Evolutionary conservation across 139 green algal species (phyloP).

Genomic region (Volvox reticuliferus): DNA sequence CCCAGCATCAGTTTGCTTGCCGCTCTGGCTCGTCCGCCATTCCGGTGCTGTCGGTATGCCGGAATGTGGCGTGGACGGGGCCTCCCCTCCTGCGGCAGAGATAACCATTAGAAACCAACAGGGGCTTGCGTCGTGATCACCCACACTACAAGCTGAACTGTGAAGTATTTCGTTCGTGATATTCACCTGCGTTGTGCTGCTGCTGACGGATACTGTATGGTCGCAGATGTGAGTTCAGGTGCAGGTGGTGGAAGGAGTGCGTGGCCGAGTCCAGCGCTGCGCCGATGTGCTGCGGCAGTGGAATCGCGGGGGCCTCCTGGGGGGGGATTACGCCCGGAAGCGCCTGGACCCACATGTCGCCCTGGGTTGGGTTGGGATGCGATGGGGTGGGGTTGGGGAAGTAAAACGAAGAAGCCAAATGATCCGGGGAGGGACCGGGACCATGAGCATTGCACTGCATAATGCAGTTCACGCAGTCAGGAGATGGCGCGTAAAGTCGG

Average conservation of each 20-base stretch:
- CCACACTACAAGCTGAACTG: too few species aligned
- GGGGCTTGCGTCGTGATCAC: too few species aligned
- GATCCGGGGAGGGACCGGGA: too few species aligned
- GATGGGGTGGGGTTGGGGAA: background rate
- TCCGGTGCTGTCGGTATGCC: background rate
- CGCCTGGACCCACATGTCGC: slow-evolving; percentile 41
- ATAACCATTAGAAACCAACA: too few species aligned
- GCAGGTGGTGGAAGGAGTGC: slow-evolving; percentile 48
- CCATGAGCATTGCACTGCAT: too few species aligned
- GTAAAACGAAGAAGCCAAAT: background rate
- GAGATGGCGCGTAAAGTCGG: too few species aligned
- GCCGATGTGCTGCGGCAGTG: slow-evolving; percentile 13
- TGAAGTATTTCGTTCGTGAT: too few species aligned
- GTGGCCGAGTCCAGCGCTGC: slow-evolving; percentile 37
- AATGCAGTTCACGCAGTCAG: too few species aligned
- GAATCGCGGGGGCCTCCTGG: background rate
- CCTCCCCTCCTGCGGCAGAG: too few species aligned
- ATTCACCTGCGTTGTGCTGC: too few species aligned
- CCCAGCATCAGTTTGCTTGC: background rate
- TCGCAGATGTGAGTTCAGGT: slow-evolving; percentile 36
- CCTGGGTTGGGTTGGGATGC: background rate
- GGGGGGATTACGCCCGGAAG: slow-evolving; percentile 16
- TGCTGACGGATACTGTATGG: background rate
- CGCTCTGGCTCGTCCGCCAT: background rate
- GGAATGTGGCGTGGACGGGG: too few species aligned